These are phyloP conservation scores for Ceratocystis cubensis DNA, from an alignment of 2,329 filamentous ascomycete genomes.

Conservation along the genomic window DNA sequence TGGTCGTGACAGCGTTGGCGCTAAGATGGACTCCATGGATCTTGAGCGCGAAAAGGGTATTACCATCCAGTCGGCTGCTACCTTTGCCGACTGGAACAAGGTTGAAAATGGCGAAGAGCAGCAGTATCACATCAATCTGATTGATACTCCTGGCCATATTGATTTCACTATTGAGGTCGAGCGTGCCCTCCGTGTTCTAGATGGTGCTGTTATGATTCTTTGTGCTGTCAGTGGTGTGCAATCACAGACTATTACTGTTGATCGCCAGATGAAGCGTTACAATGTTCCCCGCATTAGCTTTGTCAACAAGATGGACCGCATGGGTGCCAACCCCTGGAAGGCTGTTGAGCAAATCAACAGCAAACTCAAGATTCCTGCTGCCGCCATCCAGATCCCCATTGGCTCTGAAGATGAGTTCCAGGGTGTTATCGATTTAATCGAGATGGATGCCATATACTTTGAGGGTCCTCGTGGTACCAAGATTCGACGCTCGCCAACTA, in stretches of 20 bases:
- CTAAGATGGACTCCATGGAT: conserved; percentile 99
- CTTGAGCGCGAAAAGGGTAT: conserved; percentile 87
- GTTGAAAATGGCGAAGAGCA: conserved; percentile 71
- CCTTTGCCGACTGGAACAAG: conserved; percentile 95
- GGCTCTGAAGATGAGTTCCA: conserved; percentile 82
- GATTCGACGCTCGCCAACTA: conserved; percentile 62
- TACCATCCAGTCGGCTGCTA: conserved; percentile 95
- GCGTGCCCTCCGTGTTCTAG: conserved; percentile 81
- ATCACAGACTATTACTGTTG: conserved; percentile 94
- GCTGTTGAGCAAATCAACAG: conserved; percentile 94
- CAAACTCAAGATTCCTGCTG: conserved; percentile 86
- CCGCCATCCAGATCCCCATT: conserved; percentile 89
- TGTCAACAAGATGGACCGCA: conserved; percentile 99
- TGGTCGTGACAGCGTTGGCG: conserved; percentile 85
- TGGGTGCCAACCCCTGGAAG: conserved; percentile 97
- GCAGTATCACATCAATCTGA: conserved; percentile 94
- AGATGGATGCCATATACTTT: conserved; percentile 89
- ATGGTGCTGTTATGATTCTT: conserved; percentile 96
- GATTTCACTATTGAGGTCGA: conserved; percentile 99
- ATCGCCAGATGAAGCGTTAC: conserved; percentile 97
- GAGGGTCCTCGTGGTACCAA: conserved; percentile 71
- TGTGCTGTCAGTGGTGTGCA: conserved; percentile 96
- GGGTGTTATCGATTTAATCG: conserved; percentile 82
- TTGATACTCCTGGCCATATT: conserved; percentile 96
- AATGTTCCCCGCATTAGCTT: conserved; percentile 92